Evolutionary conservation across 106 monocot genomes (phyloP).

Genomic region (Dendrobium catenatum): DNA sequence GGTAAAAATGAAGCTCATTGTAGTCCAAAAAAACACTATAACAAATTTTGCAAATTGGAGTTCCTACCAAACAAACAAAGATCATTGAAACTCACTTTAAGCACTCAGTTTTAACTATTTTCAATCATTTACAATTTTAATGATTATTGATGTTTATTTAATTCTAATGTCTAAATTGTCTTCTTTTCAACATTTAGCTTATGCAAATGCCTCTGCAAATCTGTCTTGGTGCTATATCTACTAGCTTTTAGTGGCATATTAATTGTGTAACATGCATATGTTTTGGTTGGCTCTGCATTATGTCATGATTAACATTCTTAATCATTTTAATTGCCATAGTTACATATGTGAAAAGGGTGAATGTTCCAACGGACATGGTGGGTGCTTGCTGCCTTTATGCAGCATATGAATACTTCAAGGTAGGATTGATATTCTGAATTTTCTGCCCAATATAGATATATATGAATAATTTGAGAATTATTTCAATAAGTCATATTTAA

Average conservation of each 20-base stretch:
- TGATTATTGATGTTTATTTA: no score
- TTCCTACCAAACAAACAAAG: not conserved
- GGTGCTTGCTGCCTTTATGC: conserved; percentile 95
- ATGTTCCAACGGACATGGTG: conserved; percentile 81
- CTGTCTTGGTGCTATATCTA: not conserved
- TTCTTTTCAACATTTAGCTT: not conserved
- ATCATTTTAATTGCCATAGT: conserved; percentile 26
- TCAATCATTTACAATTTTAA: not conserved
- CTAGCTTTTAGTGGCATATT: not conserved
- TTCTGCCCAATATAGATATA: no score
- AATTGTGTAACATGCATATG: not conserved
- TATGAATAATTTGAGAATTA: no score
- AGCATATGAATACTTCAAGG: conserved; percentile 93
- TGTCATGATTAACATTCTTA: not conserved
- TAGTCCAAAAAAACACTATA: not conserved
- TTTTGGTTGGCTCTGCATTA: not conserved
- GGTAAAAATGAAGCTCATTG: not conserved
- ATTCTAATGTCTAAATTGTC: no score
- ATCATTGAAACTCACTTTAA: not conserved
- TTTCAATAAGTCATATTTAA: no score
- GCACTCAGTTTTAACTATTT: not conserved
- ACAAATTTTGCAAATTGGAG: not conserved
- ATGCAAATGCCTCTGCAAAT: not conserved
- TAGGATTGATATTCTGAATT: conserved; percentile 12
- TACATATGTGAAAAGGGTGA: conserved; percentile 71